Conservation (phyloP, 2,329 filamentous ascomycete genomes). For the Bipolaris zeicola region DNA sequence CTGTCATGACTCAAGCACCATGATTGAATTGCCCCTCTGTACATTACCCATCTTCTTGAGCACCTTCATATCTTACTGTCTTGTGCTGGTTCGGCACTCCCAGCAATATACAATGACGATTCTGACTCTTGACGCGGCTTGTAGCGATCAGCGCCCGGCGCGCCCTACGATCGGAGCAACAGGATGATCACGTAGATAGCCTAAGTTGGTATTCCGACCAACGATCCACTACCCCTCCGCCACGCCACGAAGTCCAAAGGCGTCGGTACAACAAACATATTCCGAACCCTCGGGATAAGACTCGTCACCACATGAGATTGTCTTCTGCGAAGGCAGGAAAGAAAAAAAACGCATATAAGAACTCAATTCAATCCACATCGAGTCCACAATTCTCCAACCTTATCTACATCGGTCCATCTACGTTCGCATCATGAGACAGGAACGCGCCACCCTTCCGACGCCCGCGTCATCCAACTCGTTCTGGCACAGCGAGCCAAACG, state of each 20-base stretch:
- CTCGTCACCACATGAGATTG: constrained; percentile 6
- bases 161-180: constrained; percentile 16
- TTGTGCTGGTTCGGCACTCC: constrained; percentile 5
- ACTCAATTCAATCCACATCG: not conserved
- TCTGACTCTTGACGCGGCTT: not conserved
- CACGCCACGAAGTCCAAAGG: constrained; percentile 1
- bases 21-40: constrained; percentile 17
- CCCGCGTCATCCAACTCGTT: constrained; percentile 68
- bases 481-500: constrained; percentile 74
- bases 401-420: not conserved
- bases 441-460: constrained; percentile 60
- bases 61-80: constrained; percentile 28
- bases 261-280: constrained; percentile 8
- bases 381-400: not conserved
- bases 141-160: not conserved
- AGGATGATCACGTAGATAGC: constrained; percentile 10
- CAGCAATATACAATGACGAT: not conserved
- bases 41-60: constrained; percentile 6
- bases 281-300: constrained; percentile 3
- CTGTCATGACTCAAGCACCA: constrained; percentile 6
- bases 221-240: constrained; percentile 21
- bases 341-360: constrained; percentile 4
- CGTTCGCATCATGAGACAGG: constrained; percentile 37
- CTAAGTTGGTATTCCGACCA: constrained; percentile 17
- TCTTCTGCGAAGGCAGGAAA: not conserved